These are phyloP conservation scores for Mortierella claussenii DNA, from an alignment of 192 early-diverging fungal species.

Conservation along the genomic window DNA sequence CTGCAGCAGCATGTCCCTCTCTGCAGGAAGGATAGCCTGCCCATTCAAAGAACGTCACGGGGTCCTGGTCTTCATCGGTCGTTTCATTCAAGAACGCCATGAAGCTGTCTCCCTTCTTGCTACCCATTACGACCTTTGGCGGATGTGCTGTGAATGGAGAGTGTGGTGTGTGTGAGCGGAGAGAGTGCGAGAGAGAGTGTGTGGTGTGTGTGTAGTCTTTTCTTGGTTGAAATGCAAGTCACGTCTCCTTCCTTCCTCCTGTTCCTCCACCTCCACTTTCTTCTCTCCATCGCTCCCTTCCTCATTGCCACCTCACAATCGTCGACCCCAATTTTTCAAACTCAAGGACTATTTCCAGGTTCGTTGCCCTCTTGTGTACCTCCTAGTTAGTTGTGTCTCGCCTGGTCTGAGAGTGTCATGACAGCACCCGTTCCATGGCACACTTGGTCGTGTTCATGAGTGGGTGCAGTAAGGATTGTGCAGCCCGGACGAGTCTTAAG, in stretches of 20 bases:
- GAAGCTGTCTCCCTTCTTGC: slow-evolving; percentile 21
- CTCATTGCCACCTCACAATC: slow-evolving; percentile 8
- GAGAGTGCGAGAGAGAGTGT: too few relatives aligned
- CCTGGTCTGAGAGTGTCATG: slow-evolving; percentile 29
- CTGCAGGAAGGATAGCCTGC: slow-evolving; percentile 34
- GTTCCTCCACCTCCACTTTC: too few relatives aligned
- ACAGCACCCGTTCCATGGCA: slow-evolving; percentile 44
- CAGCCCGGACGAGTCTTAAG: slow-evolving; percentile 52
- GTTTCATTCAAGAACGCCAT: slow-evolving; percentile 15
- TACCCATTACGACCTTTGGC: slow-evolving; percentile 13
- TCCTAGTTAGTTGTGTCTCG: too few relatives aligned
- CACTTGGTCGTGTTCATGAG: slow-evolving; percentile 43
- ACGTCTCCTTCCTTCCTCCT: slow-evolving; percentile 5
- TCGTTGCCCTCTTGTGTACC: slow-evolving; percentile 13
- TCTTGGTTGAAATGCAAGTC: not conserved
- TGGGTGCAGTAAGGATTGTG: slow-evolving; percentile 51
- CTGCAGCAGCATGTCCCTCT: slow-evolving; percentile 28
- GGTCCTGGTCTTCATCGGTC: slow-evolving; percentile 27
- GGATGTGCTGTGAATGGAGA: not conserved
- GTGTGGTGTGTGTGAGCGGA: too few relatives aligned
- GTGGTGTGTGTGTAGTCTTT: too few relatives aligned
- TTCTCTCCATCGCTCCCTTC: slow-evolving; percentile 1
- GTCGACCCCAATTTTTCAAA: too few relatives aligned
- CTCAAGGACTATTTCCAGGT: slow-evolving; percentile 23
- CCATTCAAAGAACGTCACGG: slow-evolving; percentile 42